A percentile compares a stretch with the other conserved stretches of the same genome.
Conservation (phyloP, 805 yeast genomes). For the Brettanomyces naardenensis region DNA sequence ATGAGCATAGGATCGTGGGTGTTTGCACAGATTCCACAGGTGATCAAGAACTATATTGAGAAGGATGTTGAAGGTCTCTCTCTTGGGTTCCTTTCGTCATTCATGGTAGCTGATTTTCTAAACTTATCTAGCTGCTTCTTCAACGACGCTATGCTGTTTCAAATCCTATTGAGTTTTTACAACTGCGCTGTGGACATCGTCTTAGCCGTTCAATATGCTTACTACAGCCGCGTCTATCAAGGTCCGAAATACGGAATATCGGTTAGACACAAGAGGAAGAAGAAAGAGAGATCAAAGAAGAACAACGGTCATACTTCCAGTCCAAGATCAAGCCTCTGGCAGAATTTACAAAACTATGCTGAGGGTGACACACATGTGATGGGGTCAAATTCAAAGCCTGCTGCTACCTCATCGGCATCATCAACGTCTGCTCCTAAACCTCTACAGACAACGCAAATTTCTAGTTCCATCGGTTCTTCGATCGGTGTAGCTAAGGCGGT, state of each 20-base stretch:
- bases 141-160: constrained; percentile 41
- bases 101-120: constrained; percentile 59
- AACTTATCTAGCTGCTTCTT: constrained; percentile 43
- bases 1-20: constrained; percentile 54
- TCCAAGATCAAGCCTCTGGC: constrained; percentile 18
- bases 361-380: too few species aligned
- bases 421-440: background rate
- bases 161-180: constrained; percentile 36
- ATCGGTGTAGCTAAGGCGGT: constrained; percentile 13
- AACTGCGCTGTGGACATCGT: constrained; percentile 42
- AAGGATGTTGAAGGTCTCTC: constrained; percentile 66
- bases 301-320: constrained; percentile 9
- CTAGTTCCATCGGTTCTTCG: background rate
- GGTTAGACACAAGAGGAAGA: constrained; percentile 16
- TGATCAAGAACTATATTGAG: constrained; percentile 45
- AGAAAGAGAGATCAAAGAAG: constrained; percentile 9
- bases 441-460: background rate
- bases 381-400: background rate
- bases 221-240: constrained; percentile 34
- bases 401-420: background rate
- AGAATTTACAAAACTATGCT: constrained; percentile 12
- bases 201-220: constrained; percentile 38
- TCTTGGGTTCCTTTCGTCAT: constrained; percentile 46
- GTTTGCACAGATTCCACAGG: constrained; percentile 71
- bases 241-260: constrained; percentile 22